Base-by-base conservation (phyloP, 768 basidiomycete genomes). In the Boletellus ananas region DNA sequence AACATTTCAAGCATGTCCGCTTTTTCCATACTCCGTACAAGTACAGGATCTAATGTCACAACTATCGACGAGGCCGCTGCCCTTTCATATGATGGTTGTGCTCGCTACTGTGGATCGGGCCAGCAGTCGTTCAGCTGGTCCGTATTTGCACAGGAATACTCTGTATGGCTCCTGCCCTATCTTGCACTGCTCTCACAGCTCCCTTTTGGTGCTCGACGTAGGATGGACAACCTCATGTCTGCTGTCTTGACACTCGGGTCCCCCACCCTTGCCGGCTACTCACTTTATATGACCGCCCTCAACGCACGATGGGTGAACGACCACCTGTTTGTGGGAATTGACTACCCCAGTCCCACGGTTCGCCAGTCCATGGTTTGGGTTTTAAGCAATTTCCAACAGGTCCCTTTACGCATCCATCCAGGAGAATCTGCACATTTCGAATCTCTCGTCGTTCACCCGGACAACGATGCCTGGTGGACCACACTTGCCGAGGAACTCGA, bases 121-220 rank as follows among this genome's bases (percentile, higher is more conserved):
- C 46, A 54, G 10, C 46, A 54, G 8, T 12, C 53, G 10, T 67
- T 65, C 17, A 29, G n/a, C 12, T 65, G 63, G 62, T n/a, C 17
- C 1, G 29, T 20, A 3, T 67, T 65, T 43, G 43, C 65, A 0
- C 72, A 73, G 40, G 63, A 74, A 40, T 76, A 72, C 54, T 64
- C 67, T 8, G 55, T 74, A 0, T 79, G 77, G 78, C 62, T 79
- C 3, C 48, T 79, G 6, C 78, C 78, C 8, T 77, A 74, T 67
- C 68, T 79, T 11, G 75, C 77, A 0, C 52, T 79, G 8, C 61
- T 79, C n/a, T 75, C 76, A 0, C 76, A 77, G 41, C 70, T 79
- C n/a, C 78, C 77, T 0, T 79, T 76, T 21, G 76, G 76, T 7
- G 66, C 71, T 27, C 62, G 54, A 13, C 68, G 69, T 45, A 70